Evolutionary conservation across 2,329 filamentous ascomycete species (phyloP).

Genomic region (Colletotrichum liaoningense): DNA sequence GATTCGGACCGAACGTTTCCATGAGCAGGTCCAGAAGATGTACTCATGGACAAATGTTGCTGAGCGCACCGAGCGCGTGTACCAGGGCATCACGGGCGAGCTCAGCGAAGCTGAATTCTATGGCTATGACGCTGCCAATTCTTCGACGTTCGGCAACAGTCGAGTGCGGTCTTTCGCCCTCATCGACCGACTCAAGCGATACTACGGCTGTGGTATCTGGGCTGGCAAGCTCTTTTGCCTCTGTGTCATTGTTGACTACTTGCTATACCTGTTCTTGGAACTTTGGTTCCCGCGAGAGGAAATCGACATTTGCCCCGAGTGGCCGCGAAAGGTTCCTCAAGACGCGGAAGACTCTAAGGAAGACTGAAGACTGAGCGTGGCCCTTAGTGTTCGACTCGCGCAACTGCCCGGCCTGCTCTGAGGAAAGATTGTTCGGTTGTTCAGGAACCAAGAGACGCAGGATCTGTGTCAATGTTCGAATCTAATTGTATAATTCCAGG

Average conservation of each 20-base stretch:
- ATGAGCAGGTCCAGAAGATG: slow-evolving; percentile 98
- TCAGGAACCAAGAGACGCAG: not conserved
- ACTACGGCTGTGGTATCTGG: slow-evolving; percentile 99
- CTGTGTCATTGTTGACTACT: slow-evolving; percentile 92
- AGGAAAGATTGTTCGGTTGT: not conserved
- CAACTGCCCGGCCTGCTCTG: not conserved
- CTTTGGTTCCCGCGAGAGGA: slow-evolving; percentile 84
- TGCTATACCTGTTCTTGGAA: slow-evolving; percentile 90
- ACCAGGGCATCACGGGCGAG: slow-evolving; percentile 90
- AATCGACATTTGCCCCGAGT: slow-evolving; percentile 91
- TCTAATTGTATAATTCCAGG: not conserved
- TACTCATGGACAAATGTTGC: slow-evolving; percentile 99
- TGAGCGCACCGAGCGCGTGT: slow-evolving; percentile 91
- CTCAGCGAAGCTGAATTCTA: slow-evolving; percentile 90
- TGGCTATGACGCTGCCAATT: slow-evolving; percentile 77
- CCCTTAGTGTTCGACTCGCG: not conserved
- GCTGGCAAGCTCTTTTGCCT: slow-evolving; percentile 97
- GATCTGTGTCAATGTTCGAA: not conserved
- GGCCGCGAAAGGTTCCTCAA: slow-evolving; percentile 79
- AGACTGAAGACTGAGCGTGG: slow-evolving; percentile 23
- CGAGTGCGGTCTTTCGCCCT: slow-evolving; percentile 88
- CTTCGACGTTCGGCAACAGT: slow-evolving; percentile 74
- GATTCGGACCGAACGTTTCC: slow-evolving; percentile 92
- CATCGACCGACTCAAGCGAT: slow-evolving; percentile 93
- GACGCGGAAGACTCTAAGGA: slow-evolving; percentile 39